Percentiles rank a stretch among this genome's conserved stretches.
These are phyloP conservation scores for Musa itinerans DNA, from an alignment of 176 grass and related monocot genomes.

Conservation along the genomic window DNA sequence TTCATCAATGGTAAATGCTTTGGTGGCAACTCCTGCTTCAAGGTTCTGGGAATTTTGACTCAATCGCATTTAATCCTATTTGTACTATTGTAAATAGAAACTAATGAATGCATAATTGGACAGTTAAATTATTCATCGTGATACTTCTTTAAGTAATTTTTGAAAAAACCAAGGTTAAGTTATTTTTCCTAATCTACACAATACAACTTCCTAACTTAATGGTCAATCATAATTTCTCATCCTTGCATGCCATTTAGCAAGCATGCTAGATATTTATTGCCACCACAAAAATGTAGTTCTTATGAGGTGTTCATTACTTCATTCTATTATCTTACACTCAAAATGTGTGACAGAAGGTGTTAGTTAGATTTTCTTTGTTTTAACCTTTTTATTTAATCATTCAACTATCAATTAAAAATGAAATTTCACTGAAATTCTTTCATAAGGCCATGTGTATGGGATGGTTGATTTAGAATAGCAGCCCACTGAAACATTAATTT, in stretches of 20 bases:
- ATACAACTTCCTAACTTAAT: neutral
- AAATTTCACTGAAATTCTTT: neutral
- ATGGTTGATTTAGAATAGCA: neutral
- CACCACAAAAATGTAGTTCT: no score
- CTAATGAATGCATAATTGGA: neutral
- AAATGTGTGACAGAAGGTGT: no score
- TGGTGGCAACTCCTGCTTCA: conserved; percentile 67
- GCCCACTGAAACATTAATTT: conserved; percentile 55
- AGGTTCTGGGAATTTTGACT: conserved; percentile 54
- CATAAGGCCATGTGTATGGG: neutral
- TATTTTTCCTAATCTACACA: no score
- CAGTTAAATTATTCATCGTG: neutral
- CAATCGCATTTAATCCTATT: neutral
- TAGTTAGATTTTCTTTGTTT: neutral
- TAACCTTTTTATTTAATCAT: neutral
- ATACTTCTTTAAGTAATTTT: neutral
- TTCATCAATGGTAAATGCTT: conserved; percentile 50
- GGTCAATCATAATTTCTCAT: neutral
- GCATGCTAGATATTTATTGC: neutral
- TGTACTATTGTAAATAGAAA: neutral
- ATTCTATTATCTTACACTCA: neutral
- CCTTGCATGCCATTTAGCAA: neutral
- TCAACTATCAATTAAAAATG: neutral
- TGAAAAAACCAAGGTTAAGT: no score
- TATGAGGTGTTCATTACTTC: no score